A percentile compares a stretch with the other conserved stretches of the same genome.
Evolutionary conservation across 2,329 filamentous ascomycete genomes (phyloP).

Genomic region (Trichoderma oligosporum): DNA sequence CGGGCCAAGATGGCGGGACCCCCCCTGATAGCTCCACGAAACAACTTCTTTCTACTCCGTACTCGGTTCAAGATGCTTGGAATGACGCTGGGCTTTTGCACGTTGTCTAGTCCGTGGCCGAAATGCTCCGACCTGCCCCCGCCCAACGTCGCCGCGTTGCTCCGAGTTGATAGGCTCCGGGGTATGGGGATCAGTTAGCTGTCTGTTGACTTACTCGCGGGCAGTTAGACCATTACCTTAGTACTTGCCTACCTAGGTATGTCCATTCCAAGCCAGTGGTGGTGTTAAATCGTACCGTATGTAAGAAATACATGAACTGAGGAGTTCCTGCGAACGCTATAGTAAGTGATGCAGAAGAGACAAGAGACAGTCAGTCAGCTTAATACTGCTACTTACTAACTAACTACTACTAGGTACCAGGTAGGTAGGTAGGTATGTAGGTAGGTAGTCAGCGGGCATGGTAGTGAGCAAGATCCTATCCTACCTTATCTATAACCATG

Average conservation of each 20-base stretch:
- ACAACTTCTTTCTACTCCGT: too few relatives aligned
- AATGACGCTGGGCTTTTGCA: conserved; percentile 19
- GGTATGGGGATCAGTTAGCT: background rate
- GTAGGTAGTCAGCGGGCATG: conserved; percentile 5
- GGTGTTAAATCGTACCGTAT: background rate
- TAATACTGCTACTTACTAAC: too few relatives aligned
- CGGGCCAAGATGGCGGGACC: conserved; percentile 15
- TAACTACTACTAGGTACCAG: too few relatives aligned
- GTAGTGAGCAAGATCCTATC: too few relatives aligned
- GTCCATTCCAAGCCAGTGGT: too few relatives aligned
- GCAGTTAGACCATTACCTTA: background rate
- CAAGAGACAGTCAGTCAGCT: conserved; percentile 15
- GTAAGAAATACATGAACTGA: conserved; percentile 17
- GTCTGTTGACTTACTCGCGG: background rate
- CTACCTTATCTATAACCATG: too few relatives aligned
- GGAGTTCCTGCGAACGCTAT: background rate
- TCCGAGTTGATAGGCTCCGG: background rate
- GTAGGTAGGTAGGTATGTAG: too few relatives aligned
- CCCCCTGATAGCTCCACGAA: conserved; percentile 8
- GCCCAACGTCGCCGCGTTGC: background rate
- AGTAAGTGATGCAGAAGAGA: conserved; percentile 8
- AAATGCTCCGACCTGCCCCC: conserved; percentile 24
- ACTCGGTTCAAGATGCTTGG: background rate
- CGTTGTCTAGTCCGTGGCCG: conserved; percentile 28
- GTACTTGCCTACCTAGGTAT: too few relatives aligned